Conservation (phyloP, 106 monocot genomes). For the Posidonia australis region DNA sequence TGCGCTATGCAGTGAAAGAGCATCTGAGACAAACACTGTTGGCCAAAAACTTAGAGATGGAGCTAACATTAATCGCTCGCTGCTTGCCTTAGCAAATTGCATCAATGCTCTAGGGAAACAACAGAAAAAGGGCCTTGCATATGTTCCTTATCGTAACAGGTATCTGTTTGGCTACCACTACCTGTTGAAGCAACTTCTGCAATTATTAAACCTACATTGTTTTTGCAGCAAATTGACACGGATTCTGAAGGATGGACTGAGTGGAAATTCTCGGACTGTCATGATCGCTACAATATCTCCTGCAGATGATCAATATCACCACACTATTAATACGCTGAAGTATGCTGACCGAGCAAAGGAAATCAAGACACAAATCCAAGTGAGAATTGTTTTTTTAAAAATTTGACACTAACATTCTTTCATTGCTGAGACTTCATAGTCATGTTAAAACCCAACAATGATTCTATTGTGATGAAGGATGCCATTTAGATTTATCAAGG, state of each 20-base stretch:
- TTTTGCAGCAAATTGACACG: slow-evolving; percentile 81
- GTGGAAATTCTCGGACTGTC: slow-evolving; percentile 92
- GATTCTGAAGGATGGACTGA: slow-evolving; percentile 95
- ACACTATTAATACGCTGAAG: slow-evolving; percentile 92
- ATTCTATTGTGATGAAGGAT: too few species aligned
- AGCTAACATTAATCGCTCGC: slow-evolving; percentile 88
- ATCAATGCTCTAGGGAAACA: slow-evolving; percentile 97
- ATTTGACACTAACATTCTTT: too few species aligned
- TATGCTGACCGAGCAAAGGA: slow-evolving; percentile 99
- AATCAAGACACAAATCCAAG: slow-evolving; percentile 95
- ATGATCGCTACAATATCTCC: slow-evolving; percentile 99
- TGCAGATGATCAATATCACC: slow-evolving; percentile 89
- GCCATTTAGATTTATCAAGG: too few species aligned
- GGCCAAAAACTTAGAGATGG: slow-evolving; percentile 98
- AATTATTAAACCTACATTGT: not conserved
- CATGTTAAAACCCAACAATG: too few species aligned
- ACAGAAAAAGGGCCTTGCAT: slow-evolving; percentile 96
- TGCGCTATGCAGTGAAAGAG: slow-evolving; percentile 65
- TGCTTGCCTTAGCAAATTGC: slow-evolving; percentile 97
- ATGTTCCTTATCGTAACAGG: slow-evolving; percentile 99
- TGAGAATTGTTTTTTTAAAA: slow-evolving; percentile 13
- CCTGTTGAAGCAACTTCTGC: not conserved
- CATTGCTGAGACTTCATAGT: too few species aligned
- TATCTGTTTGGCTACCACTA: slow-evolving; percentile 5
- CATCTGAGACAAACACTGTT: slow-evolving; percentile 77